These are phyloP conservation scores for Xylaria sp. DNA, from an alignment of 2,329 filamentous ascomycete genomes.

Conservation along the genomic window DNA sequence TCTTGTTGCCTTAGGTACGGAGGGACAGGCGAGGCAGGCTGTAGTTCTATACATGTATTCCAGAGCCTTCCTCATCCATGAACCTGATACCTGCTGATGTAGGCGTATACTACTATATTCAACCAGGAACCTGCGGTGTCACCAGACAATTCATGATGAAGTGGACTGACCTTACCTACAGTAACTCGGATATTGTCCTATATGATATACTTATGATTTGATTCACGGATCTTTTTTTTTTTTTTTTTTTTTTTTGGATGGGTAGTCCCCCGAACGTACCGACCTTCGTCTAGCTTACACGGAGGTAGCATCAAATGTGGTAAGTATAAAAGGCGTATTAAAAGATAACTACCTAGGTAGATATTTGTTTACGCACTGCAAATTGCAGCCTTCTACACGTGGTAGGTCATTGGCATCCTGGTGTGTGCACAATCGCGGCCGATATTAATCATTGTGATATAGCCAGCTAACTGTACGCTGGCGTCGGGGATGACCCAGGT, in stretches of 20 bases:
- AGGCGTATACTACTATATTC: not conserved
- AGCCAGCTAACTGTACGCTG: not conserved
- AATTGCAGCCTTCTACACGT: slow-evolving; percentile 10
- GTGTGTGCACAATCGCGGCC: not conserved
- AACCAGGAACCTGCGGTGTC: not conserved
- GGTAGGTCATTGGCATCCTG: not conserved
- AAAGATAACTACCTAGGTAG: not conserved
- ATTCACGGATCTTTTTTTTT: too few species aligned
- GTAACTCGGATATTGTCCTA: not conserved
- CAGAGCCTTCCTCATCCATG: not conserved
- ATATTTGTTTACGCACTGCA: slow-evolving; percentile 3
- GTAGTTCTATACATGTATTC: not conserved
- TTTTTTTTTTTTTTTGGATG: not conserved
- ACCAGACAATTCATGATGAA: not conserved
- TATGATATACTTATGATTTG: not conserved
- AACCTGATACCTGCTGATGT: not conserved
- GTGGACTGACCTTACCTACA: not conserved
- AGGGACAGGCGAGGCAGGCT: not conserved
- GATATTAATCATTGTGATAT: not conserved
- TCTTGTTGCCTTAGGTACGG: slow-evolving; percentile 4
- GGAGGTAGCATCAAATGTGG: too few species aligned
- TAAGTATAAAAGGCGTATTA: not conserved
- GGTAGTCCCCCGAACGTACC: not conserved
- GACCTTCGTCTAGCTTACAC: not conserved
- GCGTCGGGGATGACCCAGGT: not conserved